Percentiles rank a stretch among this genome's conserved stretches.
Evolutionary conservation across 164 flowering plant species (phyloP).

Genomic region (Paratinospora sagittata): DNA sequence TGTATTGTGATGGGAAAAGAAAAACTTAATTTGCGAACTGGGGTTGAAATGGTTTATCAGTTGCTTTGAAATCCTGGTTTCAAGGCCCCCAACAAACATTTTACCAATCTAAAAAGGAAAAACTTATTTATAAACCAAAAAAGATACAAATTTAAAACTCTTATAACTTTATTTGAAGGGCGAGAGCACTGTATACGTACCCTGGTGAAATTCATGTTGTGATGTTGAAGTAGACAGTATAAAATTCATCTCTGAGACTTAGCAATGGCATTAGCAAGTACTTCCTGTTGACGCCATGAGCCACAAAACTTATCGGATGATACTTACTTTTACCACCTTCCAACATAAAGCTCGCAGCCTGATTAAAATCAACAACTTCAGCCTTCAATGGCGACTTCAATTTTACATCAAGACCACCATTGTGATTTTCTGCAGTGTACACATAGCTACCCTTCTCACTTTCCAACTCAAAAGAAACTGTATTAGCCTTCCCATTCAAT

Average conservation of each 20-base stretch:
- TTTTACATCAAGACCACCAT: slow-evolving; percentile 25
- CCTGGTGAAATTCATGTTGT: slow-evolving; percentile 1
- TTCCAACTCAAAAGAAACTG: slow-evolving; percentile 43
- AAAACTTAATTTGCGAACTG: too few relatives aligned
- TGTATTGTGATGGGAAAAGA: too few relatives aligned
- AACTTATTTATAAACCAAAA: neutral
- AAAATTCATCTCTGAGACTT: slow-evolving; percentile 68
- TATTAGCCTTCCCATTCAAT: slow-evolving; percentile 37
- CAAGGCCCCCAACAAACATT: too few relatives aligned
- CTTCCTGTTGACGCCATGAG: slow-evolving; percentile 53
- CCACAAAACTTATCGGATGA: slow-evolving; percentile 81
- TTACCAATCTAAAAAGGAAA: neutral
- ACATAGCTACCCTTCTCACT: slow-evolving; percentile 38
- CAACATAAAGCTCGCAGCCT: slow-evolving; percentile 52
- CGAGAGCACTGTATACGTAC: neutral
- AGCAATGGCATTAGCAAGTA: slow-evolving; percentile 62
- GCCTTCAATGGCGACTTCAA: slow-evolving; percentile 36
- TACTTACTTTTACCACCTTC: slow-evolving; percentile 45
- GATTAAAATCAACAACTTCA: slow-evolving; percentile 22
- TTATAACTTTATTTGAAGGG: neutral
- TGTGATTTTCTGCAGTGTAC: slow-evolving; percentile 18
- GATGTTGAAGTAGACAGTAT: slow-evolving; percentile 70
- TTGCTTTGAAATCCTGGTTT: too few relatives aligned
- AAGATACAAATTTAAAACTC: too few relatives aligned
- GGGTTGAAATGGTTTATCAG: too few relatives aligned